Evolutionary conservation across 306 rosid genomes (phyloP).

Genomic region (Prinsepia uniflora): DNA sequence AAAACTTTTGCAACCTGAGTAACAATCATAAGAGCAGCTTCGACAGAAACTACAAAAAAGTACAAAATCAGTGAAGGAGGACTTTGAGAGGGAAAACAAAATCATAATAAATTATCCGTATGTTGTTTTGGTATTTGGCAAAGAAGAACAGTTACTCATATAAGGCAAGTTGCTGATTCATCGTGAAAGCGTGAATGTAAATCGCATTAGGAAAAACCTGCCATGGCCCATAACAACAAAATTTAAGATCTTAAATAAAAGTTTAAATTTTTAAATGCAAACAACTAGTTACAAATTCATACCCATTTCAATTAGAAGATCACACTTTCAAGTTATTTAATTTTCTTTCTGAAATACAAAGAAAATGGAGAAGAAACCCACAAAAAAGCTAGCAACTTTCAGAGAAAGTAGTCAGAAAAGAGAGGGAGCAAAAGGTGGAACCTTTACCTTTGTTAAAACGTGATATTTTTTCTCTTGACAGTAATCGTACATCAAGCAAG

Average conservation of each 20-base stretch:
- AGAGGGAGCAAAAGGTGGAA: neutral
- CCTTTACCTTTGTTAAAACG: neutral
- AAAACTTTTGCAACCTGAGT: neutral
- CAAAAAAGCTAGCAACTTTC: neutral
- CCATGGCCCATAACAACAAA: neutral
- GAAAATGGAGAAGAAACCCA: constrained; percentile 16
- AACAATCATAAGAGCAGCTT: neutral
- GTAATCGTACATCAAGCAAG: neutral
- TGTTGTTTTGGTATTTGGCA: neutral
- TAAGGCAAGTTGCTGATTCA: neutral
- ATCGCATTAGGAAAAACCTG: neutral
- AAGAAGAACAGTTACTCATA: neutral
- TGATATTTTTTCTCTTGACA: neutral
- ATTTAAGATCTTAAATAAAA: neutral
- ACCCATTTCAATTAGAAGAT: neutral
- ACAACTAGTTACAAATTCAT: neutral
- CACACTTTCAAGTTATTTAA: neutral
- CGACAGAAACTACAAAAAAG: neutral
- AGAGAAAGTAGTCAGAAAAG: neutral
- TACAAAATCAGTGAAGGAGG: neutral
- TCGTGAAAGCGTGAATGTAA: neutral
- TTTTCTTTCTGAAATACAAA: too few relatives aligned
- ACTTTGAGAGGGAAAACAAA: neutral
- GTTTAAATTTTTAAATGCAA: neutral
- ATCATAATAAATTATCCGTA: neutral